These are phyloP conservation scores for Vitis hybrid DNA, from an alignment of 177 flowering plant genomes.

Conservation along the genomic window DNA sequence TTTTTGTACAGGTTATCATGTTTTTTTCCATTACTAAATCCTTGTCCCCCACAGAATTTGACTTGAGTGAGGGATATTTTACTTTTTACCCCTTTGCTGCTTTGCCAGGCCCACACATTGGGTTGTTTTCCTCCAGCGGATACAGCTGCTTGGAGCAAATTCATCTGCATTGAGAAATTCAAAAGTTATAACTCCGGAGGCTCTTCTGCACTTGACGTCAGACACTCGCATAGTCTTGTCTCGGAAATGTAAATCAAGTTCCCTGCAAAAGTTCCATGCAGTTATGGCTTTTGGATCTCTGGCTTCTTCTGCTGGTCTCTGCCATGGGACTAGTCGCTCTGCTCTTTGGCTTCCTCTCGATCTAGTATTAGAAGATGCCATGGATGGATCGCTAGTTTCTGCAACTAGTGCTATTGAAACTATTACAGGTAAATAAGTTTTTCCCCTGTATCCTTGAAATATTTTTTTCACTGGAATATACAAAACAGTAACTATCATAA, in stretches of 20 bases:
- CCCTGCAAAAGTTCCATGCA: conserved; percentile 30
- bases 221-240: conserved; percentile 27
- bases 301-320: conserved; percentile 37
- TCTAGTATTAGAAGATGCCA: conserved; percentile 59
- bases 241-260: conserved; percentile 27
- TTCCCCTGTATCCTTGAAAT: background rate
- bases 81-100: background rate
- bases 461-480: background rate
- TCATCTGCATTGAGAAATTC: conserved; percentile 48
- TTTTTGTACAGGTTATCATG: too few relatives aligned
- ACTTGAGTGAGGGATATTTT: conserved; percentile 4
- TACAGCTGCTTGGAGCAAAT: conserved; percentile 44
- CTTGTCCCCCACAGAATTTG: conserved; percentile 1
- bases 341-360: conserved; percentile 74
- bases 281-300: conserved; percentile 39
- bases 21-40: background rate
- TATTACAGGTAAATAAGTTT: conserved; percentile 41
- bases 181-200: conserved; percentile 35
- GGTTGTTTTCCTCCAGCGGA: conserved; percentile 36
- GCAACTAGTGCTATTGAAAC: conserved; percentile 69
- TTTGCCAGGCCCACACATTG: conserved; percentile 55
- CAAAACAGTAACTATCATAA: background rate
- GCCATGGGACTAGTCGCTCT: conserved; percentile 46
- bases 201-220: conserved; percentile 37
- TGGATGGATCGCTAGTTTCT: conserved; percentile 67